Conservation (phyloP, 305 asterid species). For the Rubia peregrina region DNA sequence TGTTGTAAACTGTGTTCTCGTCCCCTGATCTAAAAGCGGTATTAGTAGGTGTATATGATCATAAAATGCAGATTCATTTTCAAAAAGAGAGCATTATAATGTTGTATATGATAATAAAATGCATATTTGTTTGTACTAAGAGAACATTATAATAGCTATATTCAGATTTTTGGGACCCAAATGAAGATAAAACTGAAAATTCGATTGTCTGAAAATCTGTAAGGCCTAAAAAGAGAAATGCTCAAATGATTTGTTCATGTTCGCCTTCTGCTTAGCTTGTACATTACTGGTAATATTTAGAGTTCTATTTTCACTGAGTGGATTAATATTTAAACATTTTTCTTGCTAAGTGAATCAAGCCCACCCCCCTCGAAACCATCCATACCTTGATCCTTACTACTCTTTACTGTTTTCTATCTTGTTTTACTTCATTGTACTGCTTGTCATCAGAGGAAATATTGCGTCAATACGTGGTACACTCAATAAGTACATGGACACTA, state of each 20-base stretch:
- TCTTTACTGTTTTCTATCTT: neutral
- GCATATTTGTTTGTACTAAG: no score
- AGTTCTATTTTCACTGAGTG: no score
- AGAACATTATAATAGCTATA: neutral
- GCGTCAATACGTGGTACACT: neutral
- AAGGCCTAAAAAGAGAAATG: conserved; percentile 12
- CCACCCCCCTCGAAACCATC: neutral
- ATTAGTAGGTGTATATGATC: neutral
- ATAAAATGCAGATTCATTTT: neutral
- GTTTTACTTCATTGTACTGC: neutral
- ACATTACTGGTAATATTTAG: neutral
- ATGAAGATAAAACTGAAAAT: conserved; percentile 3
- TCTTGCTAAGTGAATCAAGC: neutral
- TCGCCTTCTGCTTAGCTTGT: neutral
- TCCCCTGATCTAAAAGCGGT: neutral
- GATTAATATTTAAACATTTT: no score
- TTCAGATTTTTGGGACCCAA: conserved; percentile 15
- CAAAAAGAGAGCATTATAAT: no score
- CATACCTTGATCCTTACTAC: neutral
- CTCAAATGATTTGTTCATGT: neutral
- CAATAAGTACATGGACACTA: no score
- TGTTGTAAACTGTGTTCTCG: no score
- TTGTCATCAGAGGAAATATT: neutral
- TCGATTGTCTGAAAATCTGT: neutral
- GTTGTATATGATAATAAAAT: no score